phyloP scores from a whole-genome alignment of 2,329 filamentous ascomycete species.

The Arachnopeziza araneosa region DNA sequence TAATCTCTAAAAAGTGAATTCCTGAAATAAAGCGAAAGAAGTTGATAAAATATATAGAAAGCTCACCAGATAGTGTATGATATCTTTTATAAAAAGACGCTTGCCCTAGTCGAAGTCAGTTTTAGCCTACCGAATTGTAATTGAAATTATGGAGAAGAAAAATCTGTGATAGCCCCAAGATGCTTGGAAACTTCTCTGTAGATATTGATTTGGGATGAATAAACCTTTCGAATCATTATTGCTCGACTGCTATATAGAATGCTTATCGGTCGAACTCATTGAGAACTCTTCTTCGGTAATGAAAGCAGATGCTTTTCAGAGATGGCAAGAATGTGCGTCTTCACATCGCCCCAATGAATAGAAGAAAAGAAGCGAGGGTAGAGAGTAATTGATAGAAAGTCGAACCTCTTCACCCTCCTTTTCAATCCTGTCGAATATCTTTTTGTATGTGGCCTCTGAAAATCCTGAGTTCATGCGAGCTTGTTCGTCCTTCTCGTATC shows the following conservation, averaged over 20 bases:
- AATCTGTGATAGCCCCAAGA: too few species aligned
- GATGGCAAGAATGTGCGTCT: neutral
- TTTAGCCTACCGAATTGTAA: constrained; percentile 7
- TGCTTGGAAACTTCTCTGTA: too few species aligned
- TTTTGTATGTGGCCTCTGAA: constrained; percentile 63
- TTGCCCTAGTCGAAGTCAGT: constrained; percentile 62
- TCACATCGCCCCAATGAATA: neutral
- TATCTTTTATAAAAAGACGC: constrained; percentile 97
- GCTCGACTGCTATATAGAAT: too few species aligned
- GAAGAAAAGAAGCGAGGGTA: neutral
- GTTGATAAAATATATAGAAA: neutral
- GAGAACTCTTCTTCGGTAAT: too few species aligned
- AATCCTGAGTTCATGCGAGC: constrained; percentile 59
- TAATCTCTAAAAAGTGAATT: neutral
- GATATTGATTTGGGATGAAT: neutral
- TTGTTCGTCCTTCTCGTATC: constrained; percentile 66
- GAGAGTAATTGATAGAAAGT: neutral
- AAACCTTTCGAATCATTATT: neutral
- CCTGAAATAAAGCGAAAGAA: neutral
- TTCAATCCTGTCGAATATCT: constrained; percentile 72
- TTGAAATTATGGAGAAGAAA: neutral
- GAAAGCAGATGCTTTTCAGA: neutral
- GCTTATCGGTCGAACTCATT: too few species aligned
- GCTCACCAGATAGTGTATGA: constrained; percentile 77
- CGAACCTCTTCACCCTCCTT: constrained; percentile 59